phyloP scores from a whole-genome alignment of 2,329 filamentous ascomycete genomes.

The Colletotrichum agaves region DNA sequence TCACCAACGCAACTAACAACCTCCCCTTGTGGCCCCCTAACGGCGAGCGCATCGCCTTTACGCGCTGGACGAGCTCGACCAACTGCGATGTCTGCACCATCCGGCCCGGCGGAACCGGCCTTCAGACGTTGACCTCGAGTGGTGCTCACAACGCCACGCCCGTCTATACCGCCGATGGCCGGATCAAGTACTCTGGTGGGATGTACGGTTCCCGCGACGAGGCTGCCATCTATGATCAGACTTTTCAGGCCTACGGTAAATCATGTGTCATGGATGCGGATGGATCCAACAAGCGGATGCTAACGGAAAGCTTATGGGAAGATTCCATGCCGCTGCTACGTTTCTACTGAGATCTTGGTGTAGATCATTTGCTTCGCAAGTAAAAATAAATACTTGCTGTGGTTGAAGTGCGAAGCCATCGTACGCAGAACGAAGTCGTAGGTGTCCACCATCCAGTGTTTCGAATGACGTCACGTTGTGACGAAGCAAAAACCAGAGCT shows the following conservation, averaged over 20 bases:
- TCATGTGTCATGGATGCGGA: constrained; percentile 28
- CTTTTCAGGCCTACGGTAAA: constrained; percentile 25
- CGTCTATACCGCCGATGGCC: constrained; percentile 19
- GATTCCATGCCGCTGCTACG: constrained; percentile 28
- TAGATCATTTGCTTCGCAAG: neutral
- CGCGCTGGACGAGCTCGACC: constrained; percentile 19
- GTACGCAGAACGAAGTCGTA: too few species aligned
- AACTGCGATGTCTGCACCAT: constrained; percentile 29
- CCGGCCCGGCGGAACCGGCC: constrained; percentile 16
- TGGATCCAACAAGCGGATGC: constrained; percentile 24
- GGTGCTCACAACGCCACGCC: constrained; percentile 29
- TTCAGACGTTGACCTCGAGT: constrained; percentile 17
- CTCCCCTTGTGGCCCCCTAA: constrained; percentile 24
- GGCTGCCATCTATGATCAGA: constrained; percentile 27
- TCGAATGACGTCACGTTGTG: too few species aligned
- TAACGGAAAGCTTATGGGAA: constrained; percentile 41
- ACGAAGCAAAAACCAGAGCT: too few species aligned
- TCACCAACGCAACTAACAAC: constrained; percentile 26
- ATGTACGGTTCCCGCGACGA: constrained; percentile 30
- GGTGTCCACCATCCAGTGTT: too few species aligned
- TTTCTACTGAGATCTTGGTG: constrained; percentile 27
- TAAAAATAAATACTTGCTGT: too few species aligned
- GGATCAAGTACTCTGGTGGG: constrained; percentile 24
- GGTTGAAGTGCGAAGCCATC: too few species aligned
- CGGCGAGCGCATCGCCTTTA: constrained; percentile 28